Evolutionary conservation across 345 rosid genomes (phyloP), one percentile per base, ranked within the genome.

Genomic region (Hypericum androsaemum): DNA sequence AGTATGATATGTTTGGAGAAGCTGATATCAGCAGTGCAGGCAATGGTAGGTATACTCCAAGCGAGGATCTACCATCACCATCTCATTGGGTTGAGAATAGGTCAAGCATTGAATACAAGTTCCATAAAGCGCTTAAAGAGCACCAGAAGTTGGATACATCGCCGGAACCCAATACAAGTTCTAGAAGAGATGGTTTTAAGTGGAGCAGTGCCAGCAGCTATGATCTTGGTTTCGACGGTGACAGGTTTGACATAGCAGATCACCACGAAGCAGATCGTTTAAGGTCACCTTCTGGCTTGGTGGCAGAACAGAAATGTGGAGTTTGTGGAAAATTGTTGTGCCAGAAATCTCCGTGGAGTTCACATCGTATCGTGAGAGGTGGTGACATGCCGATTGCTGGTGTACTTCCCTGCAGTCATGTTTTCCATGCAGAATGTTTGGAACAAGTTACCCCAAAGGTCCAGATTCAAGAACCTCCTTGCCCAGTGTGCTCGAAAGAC

Each of bases 361-460:
- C 94, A 1, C 67, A 77, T 42, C 80, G 88, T 43, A 80, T 83
- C 43, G 28, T 89, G 69, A 82, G 85, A 73, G 74, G 82, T 39
- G 52, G 76, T 35, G 95, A 86, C 67, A 77, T 84, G 90, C 95
- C 94, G 28, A 64, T 62, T 32, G 79, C 95, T 39, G 94, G 94
- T 22, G 70, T 89, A n/a, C 73, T 89, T 48, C 76, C 88, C 5
- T 89, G 95, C 61, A 69, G 86, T 49, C 97, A 89, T 16, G 82
- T 84, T 44, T 89, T 74, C 69, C 97, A 89, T 64, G 87, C 88
- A 5, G 95, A 89, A 59, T 89, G 97, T 71, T 73, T 89, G 80
- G 97, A 89, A 52, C 83, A 89, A 65, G 62, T 70, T 54, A 80
- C 88, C 0, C 78, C 90, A 11, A 79, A 83, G 53, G 58, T 68